Conservation (phyloP, 169 alveolate genomes). For the Cryptosporidium meleagridis region DNA sequence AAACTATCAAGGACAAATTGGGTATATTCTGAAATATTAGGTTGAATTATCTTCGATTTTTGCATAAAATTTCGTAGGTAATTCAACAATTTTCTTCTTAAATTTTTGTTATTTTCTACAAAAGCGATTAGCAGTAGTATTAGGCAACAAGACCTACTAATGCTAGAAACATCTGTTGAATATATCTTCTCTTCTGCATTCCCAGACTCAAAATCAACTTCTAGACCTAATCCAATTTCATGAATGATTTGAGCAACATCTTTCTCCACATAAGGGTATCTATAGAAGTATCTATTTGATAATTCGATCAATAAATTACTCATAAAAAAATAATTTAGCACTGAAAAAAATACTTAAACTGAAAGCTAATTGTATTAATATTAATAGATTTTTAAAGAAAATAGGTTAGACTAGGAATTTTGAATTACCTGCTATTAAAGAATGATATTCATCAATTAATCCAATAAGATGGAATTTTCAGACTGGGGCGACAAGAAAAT, state of each 20-base stretch:
- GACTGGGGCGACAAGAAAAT: conserved; percentile 74
- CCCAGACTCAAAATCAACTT: background rate
- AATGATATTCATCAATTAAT: background rate
- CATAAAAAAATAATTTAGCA: background rate
- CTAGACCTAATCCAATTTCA: background rate
- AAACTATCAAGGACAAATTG: background rate
- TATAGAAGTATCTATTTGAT: background rate
- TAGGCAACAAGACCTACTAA: background rate
- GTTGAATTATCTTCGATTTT: background rate
- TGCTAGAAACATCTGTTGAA: background rate
- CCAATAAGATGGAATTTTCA: conserved; percentile 27
- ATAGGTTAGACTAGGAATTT: background rate
- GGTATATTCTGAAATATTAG: background rate
- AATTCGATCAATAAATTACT: background rate
- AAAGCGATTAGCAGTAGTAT: conserved; percentile 1
- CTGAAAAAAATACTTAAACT: conserved; percentile 4
- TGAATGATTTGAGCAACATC: background rate
- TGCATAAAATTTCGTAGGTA: background rate
- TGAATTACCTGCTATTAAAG: background rate
- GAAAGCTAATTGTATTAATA: background rate
- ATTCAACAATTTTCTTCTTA: conserved; percentile 1
- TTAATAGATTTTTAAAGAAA: background rate
- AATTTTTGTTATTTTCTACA: background rate
- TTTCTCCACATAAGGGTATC: background rate
- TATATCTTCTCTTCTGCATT: background rate